phyloP scores from a whole-genome alignment of 495 filamentous ascomycete genomes.

The Pseudomonodictys pantanalensis region DNA sequence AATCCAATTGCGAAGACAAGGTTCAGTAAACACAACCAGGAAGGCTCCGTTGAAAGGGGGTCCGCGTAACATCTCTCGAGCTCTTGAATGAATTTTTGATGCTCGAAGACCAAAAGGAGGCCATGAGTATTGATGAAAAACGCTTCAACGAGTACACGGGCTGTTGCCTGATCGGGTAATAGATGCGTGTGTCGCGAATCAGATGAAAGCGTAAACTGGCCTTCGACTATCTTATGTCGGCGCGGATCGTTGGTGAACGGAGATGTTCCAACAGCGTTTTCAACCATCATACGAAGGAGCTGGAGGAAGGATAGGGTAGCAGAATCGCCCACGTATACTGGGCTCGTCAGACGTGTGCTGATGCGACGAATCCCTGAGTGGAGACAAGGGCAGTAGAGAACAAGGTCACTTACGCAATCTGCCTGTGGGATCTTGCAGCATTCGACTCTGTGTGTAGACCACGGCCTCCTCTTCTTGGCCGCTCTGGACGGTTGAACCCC shows the following conservation, averaged over 20 bases:
- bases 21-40: constrained; percentile 55
- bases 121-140: constrained; percentile 63
- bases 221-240: constrained; percentile 67
- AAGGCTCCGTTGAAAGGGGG: constrained; percentile 48
- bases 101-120: constrained; percentile 55
- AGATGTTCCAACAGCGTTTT: constrained; percentile 60
- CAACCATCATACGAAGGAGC: constrained; percentile 69
- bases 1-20: constrained; percentile 60
- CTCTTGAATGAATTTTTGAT: constrained; percentile 46
- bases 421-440: constrained; percentile 59
- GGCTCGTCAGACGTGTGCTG: background rate
- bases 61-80: constrained; percentile 54
- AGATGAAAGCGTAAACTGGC: constrained; percentile 50
- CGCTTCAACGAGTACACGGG: constrained; percentile 53
- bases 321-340: constrained; percentile 70
- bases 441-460: constrained; percentile 54
- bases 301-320: constrained; percentile 70
- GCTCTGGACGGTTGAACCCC: constrained; percentile 45
- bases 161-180: constrained; percentile 55
- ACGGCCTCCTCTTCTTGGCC: constrained; percentile 57
- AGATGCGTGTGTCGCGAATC: constrained; percentile 47
- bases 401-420: constrained; percentile 50
- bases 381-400: background rate
- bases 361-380: too few species aligned
- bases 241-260: constrained; percentile 67